phyloP scores from a whole-genome alignment of 139 green algal genomes.

The Medakamo hakoo region DNA sequence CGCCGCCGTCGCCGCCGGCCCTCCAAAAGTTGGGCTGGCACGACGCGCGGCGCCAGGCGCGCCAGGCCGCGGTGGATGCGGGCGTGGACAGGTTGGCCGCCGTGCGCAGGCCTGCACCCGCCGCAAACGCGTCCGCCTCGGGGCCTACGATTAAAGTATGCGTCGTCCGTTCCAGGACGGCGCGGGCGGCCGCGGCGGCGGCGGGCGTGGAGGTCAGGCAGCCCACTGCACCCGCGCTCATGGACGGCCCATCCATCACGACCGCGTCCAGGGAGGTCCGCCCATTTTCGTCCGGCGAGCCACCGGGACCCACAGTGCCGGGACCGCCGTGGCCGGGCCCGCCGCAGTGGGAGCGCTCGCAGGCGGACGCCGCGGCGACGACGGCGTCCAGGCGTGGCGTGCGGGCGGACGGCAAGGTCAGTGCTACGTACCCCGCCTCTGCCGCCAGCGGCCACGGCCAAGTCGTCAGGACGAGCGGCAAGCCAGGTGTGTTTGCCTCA shows the following conservation, averaged over 20 bases:
- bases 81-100: constrained; percentile 14
- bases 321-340: too few species aligned
- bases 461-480: neutral
- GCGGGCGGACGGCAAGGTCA: neutral
- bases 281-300: constrained; percentile 19
- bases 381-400: neutral
- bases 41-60: constrained; percentile 8
- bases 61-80: neutral
- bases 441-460: neutral
- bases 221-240: constrained; percentile 44
- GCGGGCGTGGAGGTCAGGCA: constrained; percentile 25
- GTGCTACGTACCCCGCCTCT: neutral
- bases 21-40: constrained; percentile 63
- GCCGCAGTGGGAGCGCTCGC: constrained; percentile 22
- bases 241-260: constrained; percentile 52
- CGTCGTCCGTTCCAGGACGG: constrained; percentile 39
- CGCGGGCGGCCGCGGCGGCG: constrained; percentile 24
- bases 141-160: constrained; percentile 48
- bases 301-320: constrained; percentile 53
- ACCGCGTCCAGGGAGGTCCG: constrained; percentile 59
- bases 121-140: constrained; percentile 40
- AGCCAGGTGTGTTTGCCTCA: too few species aligned
- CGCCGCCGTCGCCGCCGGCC: constrained; percentile 10
- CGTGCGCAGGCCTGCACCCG: constrained; percentile 31
- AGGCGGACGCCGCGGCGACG: too few species aligned